These are phyloP conservation scores for Geotrichum cucujoidarum DNA, from an alignment of 1,139 yeast genomes.

Conservation along the genomic window DNA sequence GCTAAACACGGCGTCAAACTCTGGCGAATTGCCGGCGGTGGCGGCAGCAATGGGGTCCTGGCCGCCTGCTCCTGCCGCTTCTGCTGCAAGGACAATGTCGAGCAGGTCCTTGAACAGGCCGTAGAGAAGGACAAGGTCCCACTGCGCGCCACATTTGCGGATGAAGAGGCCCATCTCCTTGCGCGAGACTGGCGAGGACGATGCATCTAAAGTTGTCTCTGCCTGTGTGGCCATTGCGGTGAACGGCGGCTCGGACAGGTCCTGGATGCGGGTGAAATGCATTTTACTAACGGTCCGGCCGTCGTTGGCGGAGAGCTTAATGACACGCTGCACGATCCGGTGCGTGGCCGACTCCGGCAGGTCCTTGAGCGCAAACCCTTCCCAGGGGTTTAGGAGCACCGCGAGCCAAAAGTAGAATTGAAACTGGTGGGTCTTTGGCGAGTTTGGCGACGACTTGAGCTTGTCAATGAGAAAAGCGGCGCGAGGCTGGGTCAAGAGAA, in stretches of 20 bases:
- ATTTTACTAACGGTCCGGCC: conserved; percentile 49
- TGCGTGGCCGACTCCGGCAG: conserved; percentile 36
- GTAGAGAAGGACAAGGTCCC: conserved; percentile 43
- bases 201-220: not conserved
- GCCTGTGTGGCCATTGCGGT: not conserved
- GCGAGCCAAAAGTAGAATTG: conserved; percentile 17
- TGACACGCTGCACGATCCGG: conserved; percentile 59
- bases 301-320: conserved; percentile 59
- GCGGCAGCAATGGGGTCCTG: too few species aligned
- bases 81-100: not conserved
- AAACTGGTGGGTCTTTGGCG: not conserved
- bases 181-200: conserved; percentile 33
- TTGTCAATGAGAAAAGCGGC: not conserved
- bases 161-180: conserved; percentile 59
- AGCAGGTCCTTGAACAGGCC: conserved; percentile 25
- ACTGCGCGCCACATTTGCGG: conserved; percentile 49
- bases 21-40: not conserved
- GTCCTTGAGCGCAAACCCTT: conserved; percentile 39
- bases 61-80: not conserved
- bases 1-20: conserved; percentile 9
- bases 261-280: conserved; percentile 7
- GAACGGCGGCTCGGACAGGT: not conserved
- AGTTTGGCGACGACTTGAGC: too few species aligned
- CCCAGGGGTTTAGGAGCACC: conserved; percentile 45
- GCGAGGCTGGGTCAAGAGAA: not conserved